phyloP scores from a whole-genome alignment of 2,329 filamentous ascomycete genomes.

The Colletotrichum tabaci region DNA sequence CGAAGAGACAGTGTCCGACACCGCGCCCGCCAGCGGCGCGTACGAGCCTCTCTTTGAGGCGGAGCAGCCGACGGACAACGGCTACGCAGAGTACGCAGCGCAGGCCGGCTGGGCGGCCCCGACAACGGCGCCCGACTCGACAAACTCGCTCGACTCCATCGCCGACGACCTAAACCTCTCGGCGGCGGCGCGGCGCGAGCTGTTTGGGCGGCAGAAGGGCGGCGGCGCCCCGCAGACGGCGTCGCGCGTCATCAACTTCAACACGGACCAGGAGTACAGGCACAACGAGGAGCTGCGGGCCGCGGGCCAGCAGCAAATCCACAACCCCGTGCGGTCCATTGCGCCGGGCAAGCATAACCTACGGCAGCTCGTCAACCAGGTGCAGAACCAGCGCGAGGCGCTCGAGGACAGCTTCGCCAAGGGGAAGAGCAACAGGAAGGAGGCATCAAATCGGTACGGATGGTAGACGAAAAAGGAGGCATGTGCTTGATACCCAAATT shows the following conservation, averaged over 20 bases:
- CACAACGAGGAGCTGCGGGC: constrained; percentile 85
- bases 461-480: constrained; percentile 66
- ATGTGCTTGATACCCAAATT: constrained; percentile 36
- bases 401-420: constrained; percentile 93
- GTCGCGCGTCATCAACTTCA: constrained; percentile 85
- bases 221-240: constrained; percentile 63
- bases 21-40: constrained; percentile 45
- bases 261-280: constrained; percentile 88
- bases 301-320: constrained; percentile 77
- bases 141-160: constrained; percentile 77
- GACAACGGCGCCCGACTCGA: constrained; percentile 47
- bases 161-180: constrained; percentile 86
- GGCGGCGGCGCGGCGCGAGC: constrained; percentile 81
- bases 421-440: constrained; percentile 83
- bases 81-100: constrained; percentile 53
- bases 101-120: constrained; percentile 52
- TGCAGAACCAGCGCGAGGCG: constrained; percentile 85
- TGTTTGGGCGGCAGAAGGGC: constrained; percentile 79
- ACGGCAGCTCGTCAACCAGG: constrained; percentile 88
- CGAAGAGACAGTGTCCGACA: constrained; percentile 44
- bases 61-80: constrained; percentile 44
- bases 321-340: constrained; percentile 87
- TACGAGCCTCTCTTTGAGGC: constrained; percentile 70
- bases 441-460: constrained; percentile 87
- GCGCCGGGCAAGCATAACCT: constrained; percentile 92